phyloP scores from a whole-genome alignment of 768 basidiomycete genomes.

The Pleurotus djamor region DNA sequence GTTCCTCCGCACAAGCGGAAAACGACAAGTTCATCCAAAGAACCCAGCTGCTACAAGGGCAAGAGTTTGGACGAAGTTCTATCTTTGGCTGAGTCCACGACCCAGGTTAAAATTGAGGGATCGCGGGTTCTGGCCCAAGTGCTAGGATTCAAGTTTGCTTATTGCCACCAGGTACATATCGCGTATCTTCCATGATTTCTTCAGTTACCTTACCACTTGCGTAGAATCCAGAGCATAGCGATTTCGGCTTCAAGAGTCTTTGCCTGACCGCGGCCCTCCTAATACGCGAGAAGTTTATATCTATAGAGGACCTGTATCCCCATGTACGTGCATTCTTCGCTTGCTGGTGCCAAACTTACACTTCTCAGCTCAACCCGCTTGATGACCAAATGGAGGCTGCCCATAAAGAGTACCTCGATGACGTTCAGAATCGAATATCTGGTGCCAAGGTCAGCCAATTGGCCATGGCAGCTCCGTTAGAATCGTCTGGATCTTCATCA shows the following conservation, averaged over 20 bases:
- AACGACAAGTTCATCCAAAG: conserved; percentile 34
- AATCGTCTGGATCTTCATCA: conserved; percentile 42
- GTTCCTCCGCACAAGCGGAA: conserved; percentile 21
- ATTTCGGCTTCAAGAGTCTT: conserved; percentile 66
- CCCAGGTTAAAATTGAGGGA: conserved; percentile 24
- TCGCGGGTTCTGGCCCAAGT: conserved; percentile 83
- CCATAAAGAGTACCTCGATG: conserved; percentile 61
- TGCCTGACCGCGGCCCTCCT: conserved; percentile 84
- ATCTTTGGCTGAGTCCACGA: conserved; percentile 43
- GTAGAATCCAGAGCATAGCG: conserved; percentile 56
- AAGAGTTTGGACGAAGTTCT: conserved; percentile 72
- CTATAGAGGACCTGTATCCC: conserved; percentile 86
- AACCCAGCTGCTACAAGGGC: conserved; percentile 43
- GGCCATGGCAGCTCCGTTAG: conserved; percentile 83
- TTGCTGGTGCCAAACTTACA: conserved; percentile 11
- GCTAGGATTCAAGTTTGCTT: conserved; percentile 93
- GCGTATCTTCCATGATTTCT: conserved; percentile 9
- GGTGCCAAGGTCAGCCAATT: conserved; percentile 74
- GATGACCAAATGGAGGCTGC: conserved; percentile 77
- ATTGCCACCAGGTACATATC: conserved; percentile 73
- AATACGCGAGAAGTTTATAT: conserved; percentile 87
- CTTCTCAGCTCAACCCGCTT: conserved; percentile 59
- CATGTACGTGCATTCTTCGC: conserved; percentile 62
- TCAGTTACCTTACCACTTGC: conserved; percentile 1
- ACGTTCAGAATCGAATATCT: conserved; percentile 62